Evolutionary conservation across 2,329 filamentous ascomycete species (phyloP), one percentile per base, ranked within the genome.

Genomic region (Colletotrichum destructivum): DNA sequence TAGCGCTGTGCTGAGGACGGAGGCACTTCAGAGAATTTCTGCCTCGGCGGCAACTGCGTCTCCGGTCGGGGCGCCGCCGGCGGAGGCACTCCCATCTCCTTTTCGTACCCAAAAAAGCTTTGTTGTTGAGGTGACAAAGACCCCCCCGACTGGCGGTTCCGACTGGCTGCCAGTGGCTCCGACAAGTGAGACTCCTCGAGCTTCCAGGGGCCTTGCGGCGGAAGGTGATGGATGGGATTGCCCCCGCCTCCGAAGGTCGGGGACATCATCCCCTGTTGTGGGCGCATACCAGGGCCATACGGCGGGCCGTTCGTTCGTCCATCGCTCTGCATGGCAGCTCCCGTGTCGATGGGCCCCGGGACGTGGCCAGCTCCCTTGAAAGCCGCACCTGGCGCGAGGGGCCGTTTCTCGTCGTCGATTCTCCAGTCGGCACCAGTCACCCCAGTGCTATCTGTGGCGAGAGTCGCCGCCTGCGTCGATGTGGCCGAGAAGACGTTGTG

Each of bases 101-200:
- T 89, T 63, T 89, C 87, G 52, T 84, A 85, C 11, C 82, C 84
- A 64, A 81, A 83, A 52, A 77, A 79, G 13, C 81, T 80, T 55
- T 82, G 80, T 23, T 81, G 80, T 42, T 81, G 80, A 3, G 81
- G 77, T 4, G 80, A 76, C 9, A 46, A 13, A 57, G 60, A 60
- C 15, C 59, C 56, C 16, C 61, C 63, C 4, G 68, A 73, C 42
- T 69, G 63, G 15, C 73, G 73, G 40, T 57, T 66, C 12, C 73
- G 61, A 26, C 73, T 74, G 23, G 73, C 57, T 23, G 71, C 65
- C 21, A 84, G 81, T 35, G 88, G 88, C 73, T 88, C 84, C 1
- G 84, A 79, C 46, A 90, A 80, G 69, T 87, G 83, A 12, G 88
- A 90, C 78, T 89, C 87, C 73, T 89, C 84, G 7, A 88, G 78